Conservation (phyloP, 768 basidiomycete genomes). For the Gloeostereum incarnatum region DNA sequence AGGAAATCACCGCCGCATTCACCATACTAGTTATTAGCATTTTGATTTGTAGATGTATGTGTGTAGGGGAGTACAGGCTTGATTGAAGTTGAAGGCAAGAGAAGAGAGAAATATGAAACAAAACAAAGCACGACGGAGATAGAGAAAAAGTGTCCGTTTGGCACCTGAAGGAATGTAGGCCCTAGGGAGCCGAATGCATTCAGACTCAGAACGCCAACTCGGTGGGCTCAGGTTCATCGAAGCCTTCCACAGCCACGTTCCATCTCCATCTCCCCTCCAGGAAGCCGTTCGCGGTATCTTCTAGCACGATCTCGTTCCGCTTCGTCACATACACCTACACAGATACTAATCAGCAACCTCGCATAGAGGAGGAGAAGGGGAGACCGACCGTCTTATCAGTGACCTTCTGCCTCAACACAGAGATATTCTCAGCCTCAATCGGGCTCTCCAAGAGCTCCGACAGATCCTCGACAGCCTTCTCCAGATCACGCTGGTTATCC, state of each 20-base stretch:
- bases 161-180: no score
- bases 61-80: no score
- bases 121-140: no score
- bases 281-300: slow-evolving; percentile 90
- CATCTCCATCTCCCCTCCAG: slow-evolving; percentile 79
- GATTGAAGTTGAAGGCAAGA: no score
- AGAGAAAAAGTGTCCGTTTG: no score
- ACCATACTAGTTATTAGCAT: no score
- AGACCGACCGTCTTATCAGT: slow-evolving; percentile 85
- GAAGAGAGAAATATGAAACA: no score
- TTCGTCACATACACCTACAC: slow-evolving; percentile 87
- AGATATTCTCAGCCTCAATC: slow-evolving; percentile 78
- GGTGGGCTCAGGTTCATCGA: slow-evolving; percentile 50
- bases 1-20: no score
- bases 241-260: slow-evolving; percentile 67
- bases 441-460: slow-evolving; percentile 91
- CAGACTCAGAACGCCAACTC: no score
- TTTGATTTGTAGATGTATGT: no score
- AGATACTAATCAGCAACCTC: not conserved
- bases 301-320: slow-evolving; percentile 89
- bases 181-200: no score
- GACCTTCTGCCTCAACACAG: slow-evolving; percentile 78
- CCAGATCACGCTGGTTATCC: slow-evolving; percentile 95
- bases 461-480: slow-evolving; percentile 90
- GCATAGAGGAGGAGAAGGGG: not conserved